A percentile compares a stretch with the other conserved stretches of the same genome.
These are phyloP conservation scores for Kregervanrija fluxuum DNA, from an alignment of 805 yeast species.

Conservation along the genomic window DNA sequence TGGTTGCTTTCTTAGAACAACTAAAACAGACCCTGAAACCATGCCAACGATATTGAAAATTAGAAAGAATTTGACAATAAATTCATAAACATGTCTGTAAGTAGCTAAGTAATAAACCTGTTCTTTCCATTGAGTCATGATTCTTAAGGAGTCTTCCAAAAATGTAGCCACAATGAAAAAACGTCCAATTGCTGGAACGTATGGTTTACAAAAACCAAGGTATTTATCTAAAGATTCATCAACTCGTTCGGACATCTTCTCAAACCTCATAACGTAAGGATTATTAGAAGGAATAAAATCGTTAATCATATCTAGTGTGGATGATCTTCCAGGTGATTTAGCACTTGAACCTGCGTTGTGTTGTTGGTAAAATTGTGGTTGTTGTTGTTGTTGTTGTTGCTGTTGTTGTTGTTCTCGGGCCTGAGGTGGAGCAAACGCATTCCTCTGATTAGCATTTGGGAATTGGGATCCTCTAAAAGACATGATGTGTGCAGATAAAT, in stretches of 20 bases:
- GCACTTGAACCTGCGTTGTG: background rate
- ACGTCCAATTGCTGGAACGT: conserved; percentile 83
- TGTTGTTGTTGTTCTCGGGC: conserved; percentile 6
- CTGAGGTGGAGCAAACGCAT: background rate
- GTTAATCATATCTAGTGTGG: conserved; percentile 20
- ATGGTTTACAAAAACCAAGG: conserved; percentile 52
- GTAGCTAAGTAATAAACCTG: conserved; percentile 80
- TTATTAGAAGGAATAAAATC: conserved; percentile 25
- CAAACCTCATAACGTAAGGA: conserved; percentile 34
- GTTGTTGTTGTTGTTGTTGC: conserved; percentile 4
- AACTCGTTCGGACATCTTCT: conserved; percentile 41
- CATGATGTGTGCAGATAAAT: conserved; percentile 10
- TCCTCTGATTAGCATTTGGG: conserved; percentile 11
- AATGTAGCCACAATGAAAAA: conserved; percentile 90
- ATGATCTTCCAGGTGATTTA: background rate
- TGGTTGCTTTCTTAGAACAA: conserved; percentile 62
- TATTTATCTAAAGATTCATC: conserved; percentile 49
- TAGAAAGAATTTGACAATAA: conserved; percentile 70
- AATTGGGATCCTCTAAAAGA: conserved; percentile 29
- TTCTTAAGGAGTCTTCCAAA: conserved; percentile 81
- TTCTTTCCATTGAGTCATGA: conserved; percentile 81
- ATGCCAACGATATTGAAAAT: conserved; percentile 56
- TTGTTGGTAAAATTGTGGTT: conserved; percentile 7
- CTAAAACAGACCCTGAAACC: conserved; percentile 64
- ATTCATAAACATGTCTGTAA: conserved; percentile 71